Evolutionary conservation across 2,329 filamentous ascomycete species (phyloP).

Genomic region (Colletotrichum sp.): DNA sequence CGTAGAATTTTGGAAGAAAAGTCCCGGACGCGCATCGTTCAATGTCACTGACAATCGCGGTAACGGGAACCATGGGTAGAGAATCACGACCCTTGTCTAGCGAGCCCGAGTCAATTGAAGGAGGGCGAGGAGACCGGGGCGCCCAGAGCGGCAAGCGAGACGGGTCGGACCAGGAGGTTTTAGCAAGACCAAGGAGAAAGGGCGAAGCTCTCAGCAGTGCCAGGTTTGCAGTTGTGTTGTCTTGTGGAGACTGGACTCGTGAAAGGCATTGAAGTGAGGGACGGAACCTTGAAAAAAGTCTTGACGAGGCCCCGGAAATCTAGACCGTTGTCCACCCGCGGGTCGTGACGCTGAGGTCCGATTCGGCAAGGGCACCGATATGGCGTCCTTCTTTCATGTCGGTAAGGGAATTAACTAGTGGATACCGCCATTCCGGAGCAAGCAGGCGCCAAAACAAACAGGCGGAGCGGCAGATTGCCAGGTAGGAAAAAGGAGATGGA

Average conservation of each 20-base stretch:
- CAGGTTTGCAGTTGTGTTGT: background rate
- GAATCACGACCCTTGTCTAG: background rate
- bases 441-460: conserved; percentile 12
- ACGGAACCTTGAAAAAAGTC: background rate
- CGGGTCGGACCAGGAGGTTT: background rate
- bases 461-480: conserved; percentile 1
- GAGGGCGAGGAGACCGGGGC: background rate
- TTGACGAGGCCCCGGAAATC: background rate
- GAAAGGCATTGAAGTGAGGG: too few relatives aligned
- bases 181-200: background rate
- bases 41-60: background rate
- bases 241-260: background rate
- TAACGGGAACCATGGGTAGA: background rate
- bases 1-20: background rate
- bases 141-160: background rate
- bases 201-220: background rate
- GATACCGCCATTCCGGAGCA: conserved; percentile 8
- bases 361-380: conserved; percentile 14
- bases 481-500: background rate
- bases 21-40: background rate
- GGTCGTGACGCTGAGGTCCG: background rate
- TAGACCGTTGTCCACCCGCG: background rate
- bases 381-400: conserved; percentile 11
- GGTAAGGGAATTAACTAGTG: conserved; percentile 16
- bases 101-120: background rate